Conservation (phyloP, 2,329 filamentous ascomycete species). For the Talaromyces albobiverticillius region DNA sequence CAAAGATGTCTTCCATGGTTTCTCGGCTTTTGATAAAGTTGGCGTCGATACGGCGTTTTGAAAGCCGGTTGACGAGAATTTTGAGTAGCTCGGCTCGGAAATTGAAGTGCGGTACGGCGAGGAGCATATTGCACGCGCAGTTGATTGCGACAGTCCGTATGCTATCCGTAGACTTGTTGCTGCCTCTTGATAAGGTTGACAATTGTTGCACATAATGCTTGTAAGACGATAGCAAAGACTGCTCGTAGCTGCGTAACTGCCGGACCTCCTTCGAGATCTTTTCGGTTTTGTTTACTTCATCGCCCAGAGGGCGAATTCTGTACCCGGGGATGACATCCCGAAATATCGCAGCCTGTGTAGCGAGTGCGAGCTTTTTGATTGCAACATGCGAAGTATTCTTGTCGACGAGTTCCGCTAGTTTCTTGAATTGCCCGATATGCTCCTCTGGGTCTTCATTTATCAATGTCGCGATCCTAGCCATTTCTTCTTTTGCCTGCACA, state of each 20-base stretch:
- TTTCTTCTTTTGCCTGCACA: constrained; percentile 81
- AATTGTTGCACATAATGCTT: constrained; percentile 79
- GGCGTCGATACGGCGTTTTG: constrained; percentile 65
- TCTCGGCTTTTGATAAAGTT: constrained; percentile 76
- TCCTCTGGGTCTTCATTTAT: constrained; percentile 95
- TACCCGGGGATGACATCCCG: constrained; percentile 97
- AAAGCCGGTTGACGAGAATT: constrained; percentile 81
- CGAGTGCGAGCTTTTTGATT: constrained; percentile 81
- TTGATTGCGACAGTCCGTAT: constrained; percentile 75
- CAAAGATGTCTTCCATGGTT: constrained; percentile 77
- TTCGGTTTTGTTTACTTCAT: constrained; percentile 66
- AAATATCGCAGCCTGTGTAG: constrained; percentile 84
- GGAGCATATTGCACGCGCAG: constrained; percentile 78
- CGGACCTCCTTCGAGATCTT: constrained; percentile 92
- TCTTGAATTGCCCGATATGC: constrained; percentile 74
- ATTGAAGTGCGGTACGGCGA: constrained; percentile 92
- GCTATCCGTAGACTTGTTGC: constrained; percentile 37
- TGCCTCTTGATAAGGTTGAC: constrained; percentile 61
- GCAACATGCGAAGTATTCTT: constrained; percentile 60
- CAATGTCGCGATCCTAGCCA: constrained; percentile 74
- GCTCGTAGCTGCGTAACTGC: constrained; percentile 78
- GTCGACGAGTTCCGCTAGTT: constrained; percentile 66
- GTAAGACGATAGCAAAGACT: constrained; percentile 80
- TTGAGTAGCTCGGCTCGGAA: constrained; percentile 84
- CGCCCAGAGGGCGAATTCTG: constrained; percentile 76